Percentiles rank a stretch among this genome's conserved stretches.
Conservation (phyloP, 2,329 filamentous ascomycete species). For the Seiridium unicorne region DNA sequence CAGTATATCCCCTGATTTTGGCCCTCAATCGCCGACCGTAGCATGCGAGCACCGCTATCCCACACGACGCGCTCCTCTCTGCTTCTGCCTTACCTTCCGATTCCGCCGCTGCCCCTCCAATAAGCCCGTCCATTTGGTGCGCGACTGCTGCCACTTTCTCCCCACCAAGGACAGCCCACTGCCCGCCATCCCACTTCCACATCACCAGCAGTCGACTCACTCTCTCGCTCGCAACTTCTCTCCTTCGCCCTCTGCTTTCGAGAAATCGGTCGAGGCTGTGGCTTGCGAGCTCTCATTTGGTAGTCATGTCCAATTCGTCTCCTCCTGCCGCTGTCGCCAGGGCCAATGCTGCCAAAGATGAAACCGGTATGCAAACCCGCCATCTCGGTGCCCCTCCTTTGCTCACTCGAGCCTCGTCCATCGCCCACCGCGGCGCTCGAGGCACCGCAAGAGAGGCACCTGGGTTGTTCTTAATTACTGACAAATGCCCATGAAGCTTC, state of each 20-base stretch:
- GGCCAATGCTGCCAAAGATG: conserved; percentile 8
- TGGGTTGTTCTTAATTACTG: background rate
- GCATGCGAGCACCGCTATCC: conserved; percentile 1
- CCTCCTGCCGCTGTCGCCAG: conserved; percentile 4
- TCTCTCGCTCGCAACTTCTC: background rate
- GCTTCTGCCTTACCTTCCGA: conserved; percentile 4
- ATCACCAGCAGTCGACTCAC: background rate
- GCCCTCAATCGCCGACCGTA: background rate
- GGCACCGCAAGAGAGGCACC: background rate
- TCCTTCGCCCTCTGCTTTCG: background rate
- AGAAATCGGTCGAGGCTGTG: background rate
- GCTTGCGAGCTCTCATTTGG: background rate
- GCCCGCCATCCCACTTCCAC: conserved; percentile 5
- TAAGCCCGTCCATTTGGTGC: conserved; percentile 1
- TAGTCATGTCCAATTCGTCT: conserved; percentile 9
- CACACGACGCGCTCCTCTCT: conserved; percentile 1
- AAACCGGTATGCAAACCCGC: conserved; percentile 7
- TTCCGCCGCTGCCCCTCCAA: conserved; percentile 6
- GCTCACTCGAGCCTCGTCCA: background rate
- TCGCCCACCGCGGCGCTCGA: background rate
- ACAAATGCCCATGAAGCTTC: conserved; percentile 4
- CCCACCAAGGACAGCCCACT: conserved; percentile 6
- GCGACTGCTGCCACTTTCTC: background rate
- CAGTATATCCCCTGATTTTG: no score
- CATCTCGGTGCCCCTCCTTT: conserved; percentile 2